Conservation (phyloP, 2,329 filamentous ascomycete genomes). For the Claviceps lovelessii region DNA sequence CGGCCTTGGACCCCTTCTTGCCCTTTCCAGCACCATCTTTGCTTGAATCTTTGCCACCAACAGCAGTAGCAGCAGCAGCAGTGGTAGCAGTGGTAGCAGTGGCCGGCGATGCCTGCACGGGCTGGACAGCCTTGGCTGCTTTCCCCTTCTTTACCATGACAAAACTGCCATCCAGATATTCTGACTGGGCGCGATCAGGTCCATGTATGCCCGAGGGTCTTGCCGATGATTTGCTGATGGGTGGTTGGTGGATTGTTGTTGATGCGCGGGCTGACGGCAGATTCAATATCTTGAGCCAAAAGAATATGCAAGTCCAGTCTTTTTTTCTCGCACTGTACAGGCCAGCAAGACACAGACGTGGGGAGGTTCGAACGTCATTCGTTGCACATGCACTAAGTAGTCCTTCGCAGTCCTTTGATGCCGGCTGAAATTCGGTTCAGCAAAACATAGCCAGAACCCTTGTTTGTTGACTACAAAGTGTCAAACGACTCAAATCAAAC, state of each 20-base stretch:
- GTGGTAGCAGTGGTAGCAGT: slow-evolving; percentile 9
- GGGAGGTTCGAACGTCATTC: too few relatives aligned
- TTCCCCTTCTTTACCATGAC: slow-evolving; percentile 41
- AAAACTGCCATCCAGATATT: not conserved
- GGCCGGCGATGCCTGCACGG: slow-evolving; percentile 15
- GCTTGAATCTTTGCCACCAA: slow-evolving; percentile 34
- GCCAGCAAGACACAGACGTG: too few relatives aligned
- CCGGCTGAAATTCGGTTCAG: not conserved
- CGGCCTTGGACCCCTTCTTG: slow-evolving; percentile 24
- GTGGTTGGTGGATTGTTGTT: not conserved
- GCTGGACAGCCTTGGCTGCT: slow-evolving; percentile 30
- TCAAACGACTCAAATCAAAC: too few relatives aligned
- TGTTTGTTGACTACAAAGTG: too few relatives aligned
- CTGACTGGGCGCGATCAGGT: not conserved
- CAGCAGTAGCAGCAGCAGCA: slow-evolving; percentile 22
- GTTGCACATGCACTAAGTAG: not conserved
- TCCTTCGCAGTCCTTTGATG: not conserved
- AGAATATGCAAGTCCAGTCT: not conserved
- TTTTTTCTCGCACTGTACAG: slow-evolving; percentile 1
- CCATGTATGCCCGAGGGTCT: not conserved
- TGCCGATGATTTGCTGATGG: not conserved
- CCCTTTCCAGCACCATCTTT: slow-evolving; percentile 34
- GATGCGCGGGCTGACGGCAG: not conserved
- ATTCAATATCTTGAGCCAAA: not conserved
- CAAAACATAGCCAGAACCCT: not conserved